These are phyloP conservation scores for Funneliformis geosporum DNA, from an alignment of 192 early-diverging fungal species.

Conservation along the genomic window DNA sequence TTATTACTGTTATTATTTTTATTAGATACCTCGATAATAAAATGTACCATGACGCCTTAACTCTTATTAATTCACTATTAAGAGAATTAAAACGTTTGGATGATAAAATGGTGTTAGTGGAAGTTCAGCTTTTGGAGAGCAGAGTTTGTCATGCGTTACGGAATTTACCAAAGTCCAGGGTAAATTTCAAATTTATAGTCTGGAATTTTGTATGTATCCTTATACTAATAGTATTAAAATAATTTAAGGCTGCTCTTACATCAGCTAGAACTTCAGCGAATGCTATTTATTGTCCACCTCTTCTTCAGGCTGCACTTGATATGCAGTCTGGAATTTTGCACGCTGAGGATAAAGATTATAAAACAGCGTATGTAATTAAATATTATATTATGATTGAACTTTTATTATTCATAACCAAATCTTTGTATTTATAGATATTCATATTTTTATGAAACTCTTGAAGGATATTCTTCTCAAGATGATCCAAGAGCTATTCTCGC, in stretches of 20 bases:
- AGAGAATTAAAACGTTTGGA: conserved; percentile 98
- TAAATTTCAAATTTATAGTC: conserved; percentile 36
- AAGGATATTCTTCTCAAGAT: conserved; percentile 88
- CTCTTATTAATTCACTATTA: conserved; percentile 78
- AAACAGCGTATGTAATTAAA: conserved; percentile 76
- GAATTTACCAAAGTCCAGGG: conserved; percentile 91
- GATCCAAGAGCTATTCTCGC: conserved; percentile 85
- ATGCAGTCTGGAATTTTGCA: conserved; percentile 98
- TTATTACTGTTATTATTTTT: neutral
- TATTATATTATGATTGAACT: neutral
- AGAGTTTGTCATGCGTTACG: conserved; percentile 89
- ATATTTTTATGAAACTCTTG: conserved; percentile 99
- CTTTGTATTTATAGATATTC: conserved; percentile 52
- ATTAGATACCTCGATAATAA: conserved; percentile 82
- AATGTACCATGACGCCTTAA: conserved; percentile 91
- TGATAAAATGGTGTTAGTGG: conserved; percentile 97
- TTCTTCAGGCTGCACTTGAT: conserved; percentile 94
- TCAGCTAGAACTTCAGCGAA: conserved; percentile 96
- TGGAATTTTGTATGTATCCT: conserved; percentile 5
- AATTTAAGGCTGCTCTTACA: conserved; percentile 81
- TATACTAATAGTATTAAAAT: conserved; percentile 31
- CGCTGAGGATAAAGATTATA: conserved; percentile 98
- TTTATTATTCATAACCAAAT: neutral
- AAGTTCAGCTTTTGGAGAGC: conserved; percentile 96
- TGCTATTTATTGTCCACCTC: conserved; percentile 95